Percentiles rank a stretch among this genome's conserved stretches.
Evolutionary conservation across 805 yeast genomes (phyloP).

Genomic region (Ogataea trehaloabstinens): DNA sequence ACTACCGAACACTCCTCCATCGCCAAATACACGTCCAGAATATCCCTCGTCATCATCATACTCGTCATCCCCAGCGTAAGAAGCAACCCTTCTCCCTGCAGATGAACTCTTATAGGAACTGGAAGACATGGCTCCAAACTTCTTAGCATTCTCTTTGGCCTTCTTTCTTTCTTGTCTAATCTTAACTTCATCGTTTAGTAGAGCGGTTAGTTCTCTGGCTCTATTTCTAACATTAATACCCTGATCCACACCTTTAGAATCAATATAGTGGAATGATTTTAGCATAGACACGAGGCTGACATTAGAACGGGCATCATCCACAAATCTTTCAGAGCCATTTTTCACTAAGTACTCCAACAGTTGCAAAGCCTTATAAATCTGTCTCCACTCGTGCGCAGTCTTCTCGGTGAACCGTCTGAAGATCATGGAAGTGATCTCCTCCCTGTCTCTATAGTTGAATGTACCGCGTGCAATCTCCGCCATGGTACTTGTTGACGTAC

Average conservation of each 20-base stretch:
- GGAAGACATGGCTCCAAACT: constrained; percentile 67
- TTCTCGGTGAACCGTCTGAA: constrained; percentile 93
- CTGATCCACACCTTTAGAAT: constrained; percentile 91
- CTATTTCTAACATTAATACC: constrained; percentile 94
- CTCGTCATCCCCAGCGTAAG: constrained; percentile 42
- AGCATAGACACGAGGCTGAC: constrained; percentile 79
- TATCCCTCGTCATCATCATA: constrained; percentile 46
- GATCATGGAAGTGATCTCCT: constrained; percentile 73
- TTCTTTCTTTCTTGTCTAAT: constrained; percentile 85
- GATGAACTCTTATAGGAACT: constrained; percentile 48
- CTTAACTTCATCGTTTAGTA: constrained; percentile 72
- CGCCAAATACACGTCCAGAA: constrained; percentile 60
- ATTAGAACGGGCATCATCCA: constrained; percentile 90
- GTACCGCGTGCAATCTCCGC: constrained; percentile 95
- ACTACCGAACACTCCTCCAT: constrained; percentile 68
- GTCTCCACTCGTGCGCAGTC: constrained; percentile 96
- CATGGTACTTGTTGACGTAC: constrained; percentile 89
- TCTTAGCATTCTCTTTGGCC: constrained; percentile 82
- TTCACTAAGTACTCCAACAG: constrained; percentile 86
- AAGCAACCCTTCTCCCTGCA: constrained; percentile 26
- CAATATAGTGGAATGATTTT: constrained; percentile 90
- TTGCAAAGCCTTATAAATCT: constrained; percentile 91
- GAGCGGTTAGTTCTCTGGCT: constrained; percentile 67
- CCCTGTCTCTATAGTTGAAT: constrained; percentile 77
- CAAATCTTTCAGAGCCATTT: constrained; percentile 92